phyloP scores from a whole-genome alignment of 495 filamentous ascomycete species.

The Penicillium diatomitis region DNA sequence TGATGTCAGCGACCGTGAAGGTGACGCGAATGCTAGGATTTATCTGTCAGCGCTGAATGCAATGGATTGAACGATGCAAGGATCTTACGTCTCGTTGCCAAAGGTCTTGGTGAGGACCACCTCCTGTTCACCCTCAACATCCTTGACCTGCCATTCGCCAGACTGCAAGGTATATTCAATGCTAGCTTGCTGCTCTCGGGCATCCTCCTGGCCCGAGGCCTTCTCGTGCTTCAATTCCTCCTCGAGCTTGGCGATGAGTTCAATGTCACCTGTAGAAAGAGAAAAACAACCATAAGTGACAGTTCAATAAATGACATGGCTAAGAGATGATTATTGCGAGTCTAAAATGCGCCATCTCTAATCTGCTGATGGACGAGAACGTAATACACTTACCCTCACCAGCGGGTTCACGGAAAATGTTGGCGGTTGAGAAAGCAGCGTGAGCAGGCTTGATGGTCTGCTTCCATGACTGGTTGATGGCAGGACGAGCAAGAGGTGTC shows the following conservation, averaged over 20 bases:
- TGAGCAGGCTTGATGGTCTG: slow-evolving; percentile 44
- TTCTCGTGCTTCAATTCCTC: slow-evolving; percentile 42
- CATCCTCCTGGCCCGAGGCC: slow-evolving; percentile 28
- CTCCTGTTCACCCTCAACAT: slow-evolving; percentile 75
- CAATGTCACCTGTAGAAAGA: slow-evolving; percentile 31
- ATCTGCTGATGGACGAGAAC: background rate
- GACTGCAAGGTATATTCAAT: slow-evolving; percentile 66
- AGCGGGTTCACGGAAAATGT: slow-evolving; percentile 44
- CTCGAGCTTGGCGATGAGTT: slow-evolving; percentile 40
- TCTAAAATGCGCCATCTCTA: no score
- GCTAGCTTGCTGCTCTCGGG: slow-evolving; percentile 53
- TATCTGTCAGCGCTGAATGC: slow-evolving; percentile 3
- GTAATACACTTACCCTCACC: slow-evolving; percentile 42
- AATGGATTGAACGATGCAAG: background rate
- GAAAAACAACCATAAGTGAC: slow-evolving; percentile 5
- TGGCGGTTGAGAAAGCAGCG: slow-evolving; percentile 67
- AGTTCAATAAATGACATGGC: no score
- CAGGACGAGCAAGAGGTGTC: slow-evolving; percentile 34
- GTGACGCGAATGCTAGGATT: slow-evolving; percentile 67
- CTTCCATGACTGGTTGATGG: slow-evolving; percentile 41
- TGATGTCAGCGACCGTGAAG: slow-evolving; percentile 90
- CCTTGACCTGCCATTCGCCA: slow-evolving; percentile 65
- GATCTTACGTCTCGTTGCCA: slow-evolving; percentile 69
- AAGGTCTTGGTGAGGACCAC: slow-evolving; percentile 75
- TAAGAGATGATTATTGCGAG: no score